phyloP scores from a whole-genome alignment of 805 yeast genomes.

The Wilhelminamyces savonicus region DNA sequence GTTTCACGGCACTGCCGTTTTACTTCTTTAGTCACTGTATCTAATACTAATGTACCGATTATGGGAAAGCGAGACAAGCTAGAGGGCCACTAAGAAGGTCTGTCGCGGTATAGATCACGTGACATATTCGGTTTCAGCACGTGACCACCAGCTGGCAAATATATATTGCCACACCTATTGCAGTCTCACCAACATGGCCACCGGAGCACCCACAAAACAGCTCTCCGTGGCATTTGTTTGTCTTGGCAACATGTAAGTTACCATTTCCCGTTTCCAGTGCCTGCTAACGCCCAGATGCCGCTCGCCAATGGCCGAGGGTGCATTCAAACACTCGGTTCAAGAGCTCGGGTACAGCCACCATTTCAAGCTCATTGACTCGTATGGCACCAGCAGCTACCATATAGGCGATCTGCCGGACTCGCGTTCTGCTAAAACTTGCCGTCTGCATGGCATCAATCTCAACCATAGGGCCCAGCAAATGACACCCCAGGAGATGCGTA shows the following conservation, averaged over 20 bases:
- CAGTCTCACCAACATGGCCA: conserved; percentile 7
- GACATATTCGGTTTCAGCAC: neutral
- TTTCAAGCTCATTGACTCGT: conserved; percentile 69
- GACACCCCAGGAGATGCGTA: conserved; percentile 39
- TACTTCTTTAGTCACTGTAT: conserved; percentile 1
- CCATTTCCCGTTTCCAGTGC: neutral
- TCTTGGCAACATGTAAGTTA: conserved; percentile 74
- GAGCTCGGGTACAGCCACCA: conserved; percentile 35
- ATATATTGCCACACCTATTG: neutral
- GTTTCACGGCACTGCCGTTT: neutral
- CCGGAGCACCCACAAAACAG: conserved; percentile 13
- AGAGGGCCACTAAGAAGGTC: neutral
- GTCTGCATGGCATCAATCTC: conserved; percentile 66
- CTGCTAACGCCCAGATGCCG: conserved; percentile 56
- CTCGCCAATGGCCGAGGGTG: conserved; percentile 98
- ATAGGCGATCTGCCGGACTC: conserved; percentile 77
- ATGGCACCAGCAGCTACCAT: conserved; percentile 85
- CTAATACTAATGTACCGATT: neutral
- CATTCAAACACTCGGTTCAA: conserved; percentile 61
- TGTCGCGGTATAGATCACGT: no score
- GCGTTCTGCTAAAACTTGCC: conserved; percentile 64
- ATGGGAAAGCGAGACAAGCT: neutral
- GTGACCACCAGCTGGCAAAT: no score
- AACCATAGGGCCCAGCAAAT: conserved; percentile 73
- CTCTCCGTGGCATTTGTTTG: conserved; percentile 83